A percentile compares a stretch with the other conserved stretches of the same genome.
Evolutionary conservation across 1,284 basidiomycete genomes (phyloP).

Genomic region (Boletellus dicymbophilus): DNA sequence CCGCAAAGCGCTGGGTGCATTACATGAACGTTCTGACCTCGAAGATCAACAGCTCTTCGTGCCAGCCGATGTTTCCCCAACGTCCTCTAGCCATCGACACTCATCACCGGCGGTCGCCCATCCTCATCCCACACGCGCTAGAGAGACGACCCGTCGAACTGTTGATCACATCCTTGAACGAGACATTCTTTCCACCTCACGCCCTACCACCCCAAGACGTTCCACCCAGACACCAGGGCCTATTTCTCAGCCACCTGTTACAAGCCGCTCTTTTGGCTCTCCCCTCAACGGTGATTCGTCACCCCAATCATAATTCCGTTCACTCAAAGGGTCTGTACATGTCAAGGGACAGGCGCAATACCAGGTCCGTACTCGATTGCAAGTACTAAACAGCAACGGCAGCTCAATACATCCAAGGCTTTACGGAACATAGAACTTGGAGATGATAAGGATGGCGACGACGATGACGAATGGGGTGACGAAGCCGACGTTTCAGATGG

Average conservation of each 20-base stretch:
- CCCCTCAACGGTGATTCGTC: conserved; percentile 48
- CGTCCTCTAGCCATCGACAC: conserved; percentile 7
- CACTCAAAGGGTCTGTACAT: conserved; percentile 36
- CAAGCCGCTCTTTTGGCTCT: conserved; percentile 32
- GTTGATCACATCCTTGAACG: conserved; percentile 13
- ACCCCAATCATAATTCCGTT: conserved; percentile 36
- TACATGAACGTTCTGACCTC: conserved; percentile 50
- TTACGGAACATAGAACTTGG: conserved; percentile 16
- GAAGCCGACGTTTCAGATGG: conserved; percentile 28
- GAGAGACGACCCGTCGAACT: conserved; percentile 21
- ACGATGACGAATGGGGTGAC: conserved; percentile 14
- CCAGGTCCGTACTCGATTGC: conserved; percentile 28
- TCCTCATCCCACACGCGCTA: conserved; percentile 30
- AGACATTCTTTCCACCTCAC: conserved; percentile 26
- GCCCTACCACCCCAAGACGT: conserved; percentile 31
- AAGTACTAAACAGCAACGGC: conserved; percentile 25
- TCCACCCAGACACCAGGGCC: conserved; percentile 25
- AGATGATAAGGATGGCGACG: conserved; percentile 18
- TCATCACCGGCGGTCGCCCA: conserved; percentile 27
- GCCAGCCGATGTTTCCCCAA: conserved; percentile 57
- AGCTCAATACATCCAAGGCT: conserved; percentile 27
- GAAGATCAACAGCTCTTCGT: conserved; percentile 70
- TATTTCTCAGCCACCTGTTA: conserved; percentile 21
- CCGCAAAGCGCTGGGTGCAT: conserved; percentile 52
- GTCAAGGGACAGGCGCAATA: conserved; percentile 35